Evolutionary conservation across 352 stramenopile genomes (phyloP), one percentile per base, ranked within the genome.

Genomic region (Plasmopara halstedii): DNA sequence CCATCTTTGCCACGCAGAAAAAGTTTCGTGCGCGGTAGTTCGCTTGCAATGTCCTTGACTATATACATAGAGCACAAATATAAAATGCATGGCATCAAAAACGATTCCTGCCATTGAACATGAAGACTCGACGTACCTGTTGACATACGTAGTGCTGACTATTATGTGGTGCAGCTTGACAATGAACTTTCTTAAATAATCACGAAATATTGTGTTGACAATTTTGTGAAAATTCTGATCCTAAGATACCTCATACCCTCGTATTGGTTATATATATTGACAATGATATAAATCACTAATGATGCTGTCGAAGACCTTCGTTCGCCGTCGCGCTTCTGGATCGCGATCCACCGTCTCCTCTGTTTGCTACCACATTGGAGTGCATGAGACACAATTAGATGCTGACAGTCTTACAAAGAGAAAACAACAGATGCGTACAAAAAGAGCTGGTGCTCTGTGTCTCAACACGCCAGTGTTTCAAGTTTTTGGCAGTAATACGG

Each of bases 401-500:
- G 27, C 50, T 3, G 36, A 65, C 9, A 65, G 70, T 25, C 36
- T 83, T n/a, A 43, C 53, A 15, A 47, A 62, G 45, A 72, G 85
- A 44, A 66, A 70, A 50, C 25, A 67, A 14, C 59, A 70, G 4
- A 54, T 85, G 43, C 76, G 73, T 46, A 81, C 70, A 6, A 55
- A 78, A 27, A 71, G 73, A 25, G 69, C 75, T 26, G 38, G 70
- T 10, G 47, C 59, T 9, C 36, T 83, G 39, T 68, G 57, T 31
- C 76, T 91, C n/a, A 44, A 76, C 20, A 76, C 75, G 47, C 81
- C 81, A 7, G 62, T 88, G 42, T 88, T 92, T 46, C 81, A 92
- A 51, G 70, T 99, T n/a, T 98, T 97, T 62, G 95, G 95, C 43
- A 94, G 91, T 57, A 98, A 98, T 62, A 99, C 95, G 34, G 95